A percentile compares a stretch with the other conserved stretches of the same genome.
Evolutionary conservation across 192 early-diverging fungal genomes (phyloP).

Genomic region (Coemansia sp.): DNA sequence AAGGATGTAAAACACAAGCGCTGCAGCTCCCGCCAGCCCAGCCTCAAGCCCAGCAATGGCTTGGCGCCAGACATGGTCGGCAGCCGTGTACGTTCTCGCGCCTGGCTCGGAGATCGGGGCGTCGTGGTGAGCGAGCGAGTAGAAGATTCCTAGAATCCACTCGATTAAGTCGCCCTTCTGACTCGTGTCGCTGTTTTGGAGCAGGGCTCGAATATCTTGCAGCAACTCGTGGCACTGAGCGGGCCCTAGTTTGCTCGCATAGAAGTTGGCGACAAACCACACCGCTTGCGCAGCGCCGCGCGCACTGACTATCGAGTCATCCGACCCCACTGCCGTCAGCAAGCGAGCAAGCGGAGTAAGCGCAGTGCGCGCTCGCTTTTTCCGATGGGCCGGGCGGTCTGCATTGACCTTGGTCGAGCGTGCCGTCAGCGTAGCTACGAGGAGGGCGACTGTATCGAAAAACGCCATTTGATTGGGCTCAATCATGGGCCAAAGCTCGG

Average conservation of each 20-base stretch:
- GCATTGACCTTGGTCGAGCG: background rate
- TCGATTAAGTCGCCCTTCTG: constrained; percentile 29
- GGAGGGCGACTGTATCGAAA: constrained; percentile 43
- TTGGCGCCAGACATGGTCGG: constrained; percentile 36
- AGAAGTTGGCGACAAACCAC: constrained; percentile 39
- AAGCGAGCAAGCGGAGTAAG: constrained; percentile 40
- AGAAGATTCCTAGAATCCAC: constrained; percentile 42
- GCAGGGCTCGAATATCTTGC: constrained; percentile 11
- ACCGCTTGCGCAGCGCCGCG: constrained; percentile 46
- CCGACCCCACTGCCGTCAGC: constrained; percentile 19
- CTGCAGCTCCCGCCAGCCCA: constrained; percentile 35
- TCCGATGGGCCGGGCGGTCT: constrained; percentile 10
- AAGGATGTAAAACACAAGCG: constrained; percentile 27
- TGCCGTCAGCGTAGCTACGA: constrained; percentile 19
- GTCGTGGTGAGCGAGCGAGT: constrained; percentile 5
- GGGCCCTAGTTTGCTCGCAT: constrained; percentile 15
- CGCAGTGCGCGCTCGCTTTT: constrained; percentile 24
- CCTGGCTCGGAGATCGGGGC: background rate
- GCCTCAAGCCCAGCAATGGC: constrained; percentile 35
- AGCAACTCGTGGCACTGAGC: constrained; percentile 22
- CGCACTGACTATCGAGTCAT: constrained; percentile 17
- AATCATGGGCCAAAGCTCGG: constrained; percentile 13
- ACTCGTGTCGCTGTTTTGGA: constrained; percentile 31
- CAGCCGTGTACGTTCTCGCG: background rate
- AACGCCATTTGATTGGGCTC: constrained; percentile 33